Percentiles rank a stretch among this genome's conserved stretches.
phyloP scores from a whole-genome alignment of 495 filamentous ascomycete genomes.

The Podospora sp. region DNA sequence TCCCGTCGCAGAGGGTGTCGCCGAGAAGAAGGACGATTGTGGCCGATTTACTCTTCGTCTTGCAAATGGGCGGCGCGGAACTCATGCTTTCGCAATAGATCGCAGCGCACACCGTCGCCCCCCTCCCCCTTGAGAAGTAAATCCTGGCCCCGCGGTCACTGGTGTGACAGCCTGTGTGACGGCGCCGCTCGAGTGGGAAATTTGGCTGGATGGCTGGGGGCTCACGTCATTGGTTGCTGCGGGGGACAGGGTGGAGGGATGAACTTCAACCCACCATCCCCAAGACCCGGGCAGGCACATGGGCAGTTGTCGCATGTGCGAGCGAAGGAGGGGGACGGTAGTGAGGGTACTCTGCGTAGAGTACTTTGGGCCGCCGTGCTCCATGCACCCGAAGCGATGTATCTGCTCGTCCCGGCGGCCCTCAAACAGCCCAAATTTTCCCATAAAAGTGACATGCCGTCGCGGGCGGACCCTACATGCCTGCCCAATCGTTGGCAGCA shows the following conservation, averaged over 20 bases:
- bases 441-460: neutral
- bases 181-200: slow-evolving; percentile 10
- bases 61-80: neutral
- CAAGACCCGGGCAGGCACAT: slow-evolving; percentile 16
- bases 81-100: neutral
- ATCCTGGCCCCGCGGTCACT: slow-evolving; percentile 5
- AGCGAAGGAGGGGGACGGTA: neutral
- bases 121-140: neutral
- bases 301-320: slow-evolving; percentile 10
- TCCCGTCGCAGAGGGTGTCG: neutral
- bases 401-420: neutral
- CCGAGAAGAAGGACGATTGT: neutral
- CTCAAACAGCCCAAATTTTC: slow-evolving; percentile 1
- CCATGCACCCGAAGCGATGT: slow-evolving; percentile 6
- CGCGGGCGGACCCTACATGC: slow-evolving; percentile 7
- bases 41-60: neutral
- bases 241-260: slow-evolving; percentile 23
- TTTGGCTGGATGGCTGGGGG: slow-evolving; percentile 50
- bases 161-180: slow-evolving; percentile 19
- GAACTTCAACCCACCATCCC: slow-evolving; percentile 20
- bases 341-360: neutral
- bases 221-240: slow-evolving; percentile 41
- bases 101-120: neutral
- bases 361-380: slow-evolving; percentile 22
- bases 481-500: slow-evolving; percentile 7